phyloP scores from a whole-genome alignment of 441 rosid genomes.

The Sinapis alba region DNA sequence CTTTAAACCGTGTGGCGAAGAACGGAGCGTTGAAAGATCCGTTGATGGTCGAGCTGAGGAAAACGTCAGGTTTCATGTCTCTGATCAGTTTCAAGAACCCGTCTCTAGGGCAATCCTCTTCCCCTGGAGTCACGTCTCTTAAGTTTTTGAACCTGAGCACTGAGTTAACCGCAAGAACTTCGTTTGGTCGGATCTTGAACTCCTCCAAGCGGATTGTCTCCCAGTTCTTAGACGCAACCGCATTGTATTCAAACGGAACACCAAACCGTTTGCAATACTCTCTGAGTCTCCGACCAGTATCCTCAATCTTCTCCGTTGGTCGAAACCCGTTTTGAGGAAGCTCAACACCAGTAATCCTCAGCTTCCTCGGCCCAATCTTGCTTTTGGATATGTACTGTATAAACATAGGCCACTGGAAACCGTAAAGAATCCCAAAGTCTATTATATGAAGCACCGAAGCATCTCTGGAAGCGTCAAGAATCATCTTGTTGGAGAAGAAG shows the following conservation, averaged over 20 bases:
- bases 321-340: conserved; percentile 76
- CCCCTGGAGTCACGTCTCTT: conserved; percentile 58
- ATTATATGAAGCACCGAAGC: conserved; percentile 66
- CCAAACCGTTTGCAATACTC: conserved; percentile 60
- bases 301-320: conserved; percentile 69
- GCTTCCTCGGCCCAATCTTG: conserved; percentile 54
- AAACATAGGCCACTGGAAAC: conserved; percentile 90
- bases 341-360: conserved; percentile 75
- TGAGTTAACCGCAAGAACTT: conserved; percentile 64
- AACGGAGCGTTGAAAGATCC: conserved; percentile 86
- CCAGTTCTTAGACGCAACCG: conserved; percentile 73
- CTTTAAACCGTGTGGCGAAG: conserved; percentile 74
- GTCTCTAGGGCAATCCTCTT: conserved; percentile 61
- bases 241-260: conserved; percentile 63
- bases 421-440: conserved; percentile 78
- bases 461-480: conserved; percentile 49
- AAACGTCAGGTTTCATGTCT: conserved; percentile 59
- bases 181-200: conserved; percentile 56
- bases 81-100: conserved; percentile 50
- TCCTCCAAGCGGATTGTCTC: conserved; percentile 73
- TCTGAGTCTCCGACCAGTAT: conserved; percentile 60
- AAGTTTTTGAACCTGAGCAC: conserved; percentile 52
- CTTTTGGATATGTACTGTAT: conserved; percentile 55
- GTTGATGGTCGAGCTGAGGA: conserved; percentile 64
- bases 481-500: conserved; percentile 50